Evolutionary conservation across 2,329 filamentous ascomycete species (phyloP), one percentile per base, ranked within the genome.

Genomic region (Cladosporium cucumerinum): DNA sequence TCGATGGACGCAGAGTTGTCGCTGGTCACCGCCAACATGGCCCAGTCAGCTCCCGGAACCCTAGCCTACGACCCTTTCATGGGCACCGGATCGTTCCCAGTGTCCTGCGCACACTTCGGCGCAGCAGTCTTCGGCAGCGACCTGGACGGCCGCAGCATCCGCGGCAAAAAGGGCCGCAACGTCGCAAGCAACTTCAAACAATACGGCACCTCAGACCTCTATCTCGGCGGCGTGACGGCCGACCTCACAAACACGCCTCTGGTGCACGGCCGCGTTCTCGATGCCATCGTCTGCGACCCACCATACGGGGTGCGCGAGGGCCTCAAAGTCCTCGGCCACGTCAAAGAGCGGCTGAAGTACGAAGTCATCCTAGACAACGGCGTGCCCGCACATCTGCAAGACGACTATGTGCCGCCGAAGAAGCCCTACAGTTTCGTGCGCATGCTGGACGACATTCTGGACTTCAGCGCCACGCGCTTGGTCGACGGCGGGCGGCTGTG

Each of bases 1-100:
- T 95, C 91, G 54, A 98, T 99, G 95, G 95, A 99, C 75, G 91
- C 94, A 0, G 95, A 98, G 76, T 83, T 99, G 51, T 91, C 93
- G 14, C 84, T 99, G 0, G 82, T 99, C 25, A 97, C 93, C 0
- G 95, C 94, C 1, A 99, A 98, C 73, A 87, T 99, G 70, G 91
- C 92, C 0, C 86, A 91, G 16, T 93, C 93, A 0, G 88, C 82
- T 0, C 90, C 93, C 0, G 94, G 92, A 0, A 96, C 91, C 74
- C 75, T 98, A 2, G 91, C 96, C 72, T 97, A 94, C 73, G 95
- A 99, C 71, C 95, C 95, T 0, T 99, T 99, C 74, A 93, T 95
- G 66, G 95, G 95, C 5, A 98, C 95, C 0, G 95, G 94, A 5
- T 94, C 92, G 62, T 98, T 99, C 73, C 90, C 92, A 0, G 82